These are phyloP conservation scores for Amaranthus cruentus DNA, from an alignment of 148 eudicot species.

Conservation along the genomic window DNA sequence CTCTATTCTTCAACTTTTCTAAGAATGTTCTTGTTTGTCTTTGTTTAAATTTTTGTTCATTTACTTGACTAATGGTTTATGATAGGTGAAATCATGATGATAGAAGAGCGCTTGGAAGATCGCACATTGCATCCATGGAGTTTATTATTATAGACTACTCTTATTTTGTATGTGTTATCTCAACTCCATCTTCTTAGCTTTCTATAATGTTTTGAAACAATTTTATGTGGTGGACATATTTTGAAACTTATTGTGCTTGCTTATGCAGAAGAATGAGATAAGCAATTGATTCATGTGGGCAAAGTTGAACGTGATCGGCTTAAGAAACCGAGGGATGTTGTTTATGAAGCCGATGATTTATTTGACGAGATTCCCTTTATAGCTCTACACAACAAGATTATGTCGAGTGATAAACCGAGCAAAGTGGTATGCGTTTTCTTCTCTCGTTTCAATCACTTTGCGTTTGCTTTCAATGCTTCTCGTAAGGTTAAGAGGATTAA, in stretches of 20 bases:
- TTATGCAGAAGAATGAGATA: conserved; percentile 11
- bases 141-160: too few relatives aligned
- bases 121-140: too few relatives aligned
- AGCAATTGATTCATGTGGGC: not conserved
- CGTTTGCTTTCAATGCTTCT: not conserved
- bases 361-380: conserved; percentile 7
- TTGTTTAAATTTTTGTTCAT: too few relatives aligned
- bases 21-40: too few relatives aligned
- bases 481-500: not conserved
- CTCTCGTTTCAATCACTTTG: not conserved
- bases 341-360: conserved; percentile 12
- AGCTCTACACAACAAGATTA: not conserved
- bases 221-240: too few relatives aligned
- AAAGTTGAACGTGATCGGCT: conserved; percentile 7
- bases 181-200: too few relatives aligned
- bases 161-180: too few relatives aligned
- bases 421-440: conserved; percentile 5
- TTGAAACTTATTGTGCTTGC: not conserved
- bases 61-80: too few relatives aligned
- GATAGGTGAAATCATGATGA: too few relatives aligned
- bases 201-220: too few relatives aligned
- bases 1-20: too few relatives aligned
- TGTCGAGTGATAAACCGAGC: not conserved
- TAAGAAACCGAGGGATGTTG: conserved; percentile 6
- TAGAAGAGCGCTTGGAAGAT: too few relatives aligned